Base-by-base conservation (phyloP, 805 yeast species). In the Kazachstania viticola region DNA sequence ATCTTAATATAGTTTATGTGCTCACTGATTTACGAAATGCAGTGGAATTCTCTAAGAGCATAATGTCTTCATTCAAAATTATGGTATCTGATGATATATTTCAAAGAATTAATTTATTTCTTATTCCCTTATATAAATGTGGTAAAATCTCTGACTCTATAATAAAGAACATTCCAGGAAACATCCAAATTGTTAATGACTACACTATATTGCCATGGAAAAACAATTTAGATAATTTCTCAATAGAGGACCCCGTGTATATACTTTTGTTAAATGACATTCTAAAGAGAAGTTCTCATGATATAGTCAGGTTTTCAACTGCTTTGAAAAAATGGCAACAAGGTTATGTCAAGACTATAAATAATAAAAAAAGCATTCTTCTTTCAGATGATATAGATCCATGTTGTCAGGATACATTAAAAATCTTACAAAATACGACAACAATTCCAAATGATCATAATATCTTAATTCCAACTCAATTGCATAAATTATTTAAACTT, bases 1-100 rank as follows among this genome's bases (percentile, higher is more conserved):
- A 81, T 48, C 60, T 88, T 29, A 66, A 54, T 32, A 40, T 54
- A 17, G 39, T 49, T 13, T 41, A 42, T 17, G 32, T 52, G 8
- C 51, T 43, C 32, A 50, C 56, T 4, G 49, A 54, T 39, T 36
- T 51, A 13, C 42, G 39, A 9, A 49, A 45, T 18, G 34, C 47
- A 9, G 25, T 49, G n/a, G 17, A 35, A 22, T 32, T 45, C 9
- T 37, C 44, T 21, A 35, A 41, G 13, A 33, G 33, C 12, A 42
- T 46, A 32, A 37, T 51, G 39, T 26, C 31, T 3, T 51, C 43
- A 27, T 47, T 43, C 19, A 32, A 42, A 28, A 14, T 29, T 25
- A 35, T 28, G 6, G 32, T 47, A 18, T 34, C 49, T 2, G 30
- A 29, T 8, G 43, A 44, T 4, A 39, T 49, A 31, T 51, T 45